Evolutionary conservation across 2,329 filamentous ascomycete genomes (phyloP).

Genomic region (Graphilbum fragrans): DNA sequence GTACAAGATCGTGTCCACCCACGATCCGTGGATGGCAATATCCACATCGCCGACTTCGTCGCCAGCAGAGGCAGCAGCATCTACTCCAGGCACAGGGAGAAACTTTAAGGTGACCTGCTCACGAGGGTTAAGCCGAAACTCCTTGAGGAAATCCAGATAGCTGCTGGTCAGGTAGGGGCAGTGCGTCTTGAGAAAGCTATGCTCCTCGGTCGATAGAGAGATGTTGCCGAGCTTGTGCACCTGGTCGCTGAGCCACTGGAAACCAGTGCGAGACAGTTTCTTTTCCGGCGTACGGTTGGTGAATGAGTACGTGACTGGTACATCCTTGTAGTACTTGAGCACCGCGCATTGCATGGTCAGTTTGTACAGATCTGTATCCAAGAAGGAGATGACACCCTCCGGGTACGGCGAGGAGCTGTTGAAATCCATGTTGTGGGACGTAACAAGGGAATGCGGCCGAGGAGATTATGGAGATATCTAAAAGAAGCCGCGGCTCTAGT

Average conservation of each 20-base stretch:
- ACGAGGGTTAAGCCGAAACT: constrained; percentile 68
- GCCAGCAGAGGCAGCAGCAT: constrained; percentile 47
- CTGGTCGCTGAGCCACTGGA: constrained; percentile 74
- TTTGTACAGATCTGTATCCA: constrained; percentile 85
- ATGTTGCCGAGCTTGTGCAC: constrained; percentile 78
- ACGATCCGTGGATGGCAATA: constrained; percentile 67
- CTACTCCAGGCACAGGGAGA: constrained; percentile 26
- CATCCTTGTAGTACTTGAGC: constrained; percentile 77
- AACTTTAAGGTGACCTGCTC: constrained; percentile 71
- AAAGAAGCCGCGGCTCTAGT: too few species aligned
- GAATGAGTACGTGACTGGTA: constrained; percentile 80
- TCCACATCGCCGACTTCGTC: constrained; percentile 61
- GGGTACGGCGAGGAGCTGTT: constrained; percentile 55
- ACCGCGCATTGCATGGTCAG: constrained; percentile 98
- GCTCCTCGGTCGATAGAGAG: constrained; percentile 65
- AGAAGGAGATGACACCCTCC: constrained; percentile 69
- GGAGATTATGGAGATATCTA: constrained; percentile 18
- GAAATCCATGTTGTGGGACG: constrained; percentile 41
- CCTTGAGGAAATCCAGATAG: constrained; percentile 72
- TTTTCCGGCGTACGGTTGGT: constrained; percentile 93
- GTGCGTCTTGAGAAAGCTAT: constrained; percentile 61
- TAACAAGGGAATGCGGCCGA: constrained; percentile 17
- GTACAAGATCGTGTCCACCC: constrained; percentile 94
- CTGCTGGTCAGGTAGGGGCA: constrained; percentile 69
- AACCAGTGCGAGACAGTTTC: constrained; percentile 74